These are phyloP conservation scores for Tetracladium setigerum DNA, from an alignment of 495 filamentous ascomycete species.

Conservation along the genomic window DNA sequence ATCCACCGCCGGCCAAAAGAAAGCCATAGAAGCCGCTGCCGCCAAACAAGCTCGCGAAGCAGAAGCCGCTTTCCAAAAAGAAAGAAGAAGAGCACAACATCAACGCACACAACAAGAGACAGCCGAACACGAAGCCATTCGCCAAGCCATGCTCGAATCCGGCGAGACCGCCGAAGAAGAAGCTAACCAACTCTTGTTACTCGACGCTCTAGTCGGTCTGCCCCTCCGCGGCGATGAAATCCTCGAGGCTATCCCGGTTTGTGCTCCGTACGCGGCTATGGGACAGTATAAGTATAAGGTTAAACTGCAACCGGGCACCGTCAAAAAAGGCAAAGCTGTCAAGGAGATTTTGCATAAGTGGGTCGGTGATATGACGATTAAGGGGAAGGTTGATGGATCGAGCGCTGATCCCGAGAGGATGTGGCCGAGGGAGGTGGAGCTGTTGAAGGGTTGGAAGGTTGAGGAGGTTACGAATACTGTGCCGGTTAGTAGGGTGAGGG, in stretches of 20 bases:
- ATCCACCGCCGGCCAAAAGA: constrained; percentile 47
- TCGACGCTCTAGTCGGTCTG: constrained; percentile 64
- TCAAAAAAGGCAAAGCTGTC: constrained; percentile 93
- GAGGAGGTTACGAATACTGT: constrained; percentile 75
- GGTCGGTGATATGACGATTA: constrained; percentile 51
- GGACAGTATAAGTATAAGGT: constrained; percentile 75
- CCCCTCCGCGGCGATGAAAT: constrained; percentile 80
- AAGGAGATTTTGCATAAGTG: constrained; percentile 78
- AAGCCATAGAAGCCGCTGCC: constrained; percentile 44
- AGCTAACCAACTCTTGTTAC: constrained; percentile 44
- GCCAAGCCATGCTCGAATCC: constrained; percentile 39
- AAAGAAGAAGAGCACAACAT: constrained; percentile 72
- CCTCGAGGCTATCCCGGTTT: constrained; percentile 81
- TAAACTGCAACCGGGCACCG: constrained; percentile 82
- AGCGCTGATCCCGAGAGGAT: constrained; percentile 62
- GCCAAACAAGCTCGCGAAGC: constrained; percentile 44
- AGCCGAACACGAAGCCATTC: constrained; percentile 59
- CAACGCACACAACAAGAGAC: constrained; percentile 53
- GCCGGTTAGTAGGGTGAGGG: constrained; percentile 77
- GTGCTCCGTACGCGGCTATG: constrained; percentile 83
- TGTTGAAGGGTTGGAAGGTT: constrained; percentile 72
- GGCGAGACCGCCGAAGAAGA: constrained; percentile 46
- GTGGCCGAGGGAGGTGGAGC: constrained; percentile 73
- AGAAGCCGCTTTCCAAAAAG: constrained; percentile 55
- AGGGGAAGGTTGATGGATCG: constrained; percentile 49